These are phyloP conservation scores for Podaxis sp. DNA, from an alignment of 768 basidiomycete genomes.

Conservation along the genomic window DNA sequence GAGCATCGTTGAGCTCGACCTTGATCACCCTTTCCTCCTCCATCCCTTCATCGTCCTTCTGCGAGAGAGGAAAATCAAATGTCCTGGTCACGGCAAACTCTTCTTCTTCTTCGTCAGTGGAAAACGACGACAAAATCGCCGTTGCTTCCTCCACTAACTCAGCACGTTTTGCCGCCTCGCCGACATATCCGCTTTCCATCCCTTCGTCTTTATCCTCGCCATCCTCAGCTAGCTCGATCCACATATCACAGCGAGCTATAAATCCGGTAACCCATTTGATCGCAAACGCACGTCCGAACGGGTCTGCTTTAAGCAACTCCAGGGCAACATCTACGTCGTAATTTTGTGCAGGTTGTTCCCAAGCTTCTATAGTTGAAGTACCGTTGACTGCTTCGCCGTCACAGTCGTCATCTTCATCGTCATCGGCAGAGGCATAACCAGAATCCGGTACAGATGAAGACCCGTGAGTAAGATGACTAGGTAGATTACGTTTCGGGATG, in stretches of 20 bases:
- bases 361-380: conserved; percentile 17
- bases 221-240: conserved; percentile 31
- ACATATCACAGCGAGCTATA: conserved; percentile 57
- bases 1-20: conserved; percentile 70
- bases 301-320: conserved; percentile 57
- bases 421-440: conserved; percentile 76
- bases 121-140: conserved; percentile 54
- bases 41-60: conserved; percentile 10
- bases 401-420: conserved; percentile 46
- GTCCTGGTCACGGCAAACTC: conserved; percentile 48
- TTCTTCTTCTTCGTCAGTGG: conserved; percentile 40
- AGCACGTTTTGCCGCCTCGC: conserved; percentile 41
- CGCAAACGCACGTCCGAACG: conserved; percentile 65
- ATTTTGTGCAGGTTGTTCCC: conserved; percentile 3
- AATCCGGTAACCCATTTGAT: conserved; percentile 77
- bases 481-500: conserved; percentile 26
- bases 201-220: conserved; percentile 8
- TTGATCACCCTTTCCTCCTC: conserved; percentile 26
- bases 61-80: conserved; percentile 45
- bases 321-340: conserved; percentile 30
- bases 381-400: neutral
- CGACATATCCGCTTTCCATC: conserved; percentile 19
- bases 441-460: conserved; percentile 58
- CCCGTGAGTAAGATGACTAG: conserved; percentile 36
- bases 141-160: conserved; percentile 55